Conservation (phyloP, 768 basidiomycete genomes). For the Suillus placidus region DNA sequence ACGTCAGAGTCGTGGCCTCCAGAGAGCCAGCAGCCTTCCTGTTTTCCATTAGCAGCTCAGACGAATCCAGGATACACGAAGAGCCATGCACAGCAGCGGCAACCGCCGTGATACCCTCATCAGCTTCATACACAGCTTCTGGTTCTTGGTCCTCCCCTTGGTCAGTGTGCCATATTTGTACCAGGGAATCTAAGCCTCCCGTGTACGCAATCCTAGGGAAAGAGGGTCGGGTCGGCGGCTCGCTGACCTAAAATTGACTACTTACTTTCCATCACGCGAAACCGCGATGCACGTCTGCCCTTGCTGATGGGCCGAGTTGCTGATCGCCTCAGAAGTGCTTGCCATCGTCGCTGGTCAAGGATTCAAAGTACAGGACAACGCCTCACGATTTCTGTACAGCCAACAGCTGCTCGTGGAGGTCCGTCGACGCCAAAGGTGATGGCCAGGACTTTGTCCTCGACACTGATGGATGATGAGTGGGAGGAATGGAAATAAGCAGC, state of each 20-base stretch:
- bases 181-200: conserved; percentile 72
- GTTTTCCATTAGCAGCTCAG: conserved; percentile 11
- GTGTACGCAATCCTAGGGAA: conserved; percentile 60
- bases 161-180: conserved; percentile 72
- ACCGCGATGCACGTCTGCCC: conserved; percentile 75
- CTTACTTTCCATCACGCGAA: conserved; percentile 79
- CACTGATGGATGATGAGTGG: too few relatives aligned
- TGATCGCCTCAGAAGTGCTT: conserved; percentile 31
- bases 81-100: conserved; percentile 53
- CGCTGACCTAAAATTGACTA: conserved; percentile 19
- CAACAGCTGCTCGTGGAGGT: too few relatives aligned
- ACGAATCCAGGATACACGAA: conserved; percentile 4
- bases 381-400: too few relatives aligned
- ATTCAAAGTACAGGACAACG: not conserved
- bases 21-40: conserved; percentile 53
- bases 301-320: conserved; percentile 37
- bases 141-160: conserved; percentile 69
- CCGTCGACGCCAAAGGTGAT: too few relatives aligned
- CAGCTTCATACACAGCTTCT: conserved; percentile 63
- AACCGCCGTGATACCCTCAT: conserved; percentile 65
- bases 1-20: conserved; percentile 73
- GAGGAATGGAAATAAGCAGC: too few relatives aligned
- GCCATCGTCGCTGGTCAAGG: conserved; percentile 22
- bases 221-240: conserved; percentile 21
- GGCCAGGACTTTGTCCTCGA: too few relatives aligned